Evolutionary conservation across 2,329 filamentous ascomycete species (phyloP).

Genomic region (Apiospora sp.): DNA sequence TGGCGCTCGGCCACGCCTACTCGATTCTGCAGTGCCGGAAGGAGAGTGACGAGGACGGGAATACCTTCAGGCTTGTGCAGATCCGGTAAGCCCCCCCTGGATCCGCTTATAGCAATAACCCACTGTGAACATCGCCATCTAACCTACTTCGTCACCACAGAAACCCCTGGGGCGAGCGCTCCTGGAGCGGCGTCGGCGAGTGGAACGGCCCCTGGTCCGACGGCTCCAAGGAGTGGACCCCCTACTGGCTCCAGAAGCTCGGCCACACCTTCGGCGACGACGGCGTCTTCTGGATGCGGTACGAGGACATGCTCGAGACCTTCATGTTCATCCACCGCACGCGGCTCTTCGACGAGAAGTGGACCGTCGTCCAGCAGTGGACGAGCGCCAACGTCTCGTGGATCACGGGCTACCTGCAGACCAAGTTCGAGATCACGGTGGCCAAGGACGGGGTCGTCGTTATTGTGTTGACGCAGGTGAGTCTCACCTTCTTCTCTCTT

Average conservation of each 20-base stretch:
- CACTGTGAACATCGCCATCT: too few species aligned
- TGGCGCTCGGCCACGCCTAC: conserved; percentile 58
- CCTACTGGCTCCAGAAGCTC: conserved; percentile 74
- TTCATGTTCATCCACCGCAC: conserved; percentile 55
- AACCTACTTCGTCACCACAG: conserved; percentile 42
- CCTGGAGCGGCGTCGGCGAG: conserved; percentile 54
- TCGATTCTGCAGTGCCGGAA: conserved; percentile 58
- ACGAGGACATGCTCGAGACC: conserved; percentile 52
- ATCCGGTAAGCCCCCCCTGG: conserved; percentile 47
- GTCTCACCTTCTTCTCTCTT: not conserved
- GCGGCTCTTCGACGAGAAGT: conserved; percentile 54
- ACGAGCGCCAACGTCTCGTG: conserved; percentile 52
- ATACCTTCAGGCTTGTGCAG: conserved; percentile 50
- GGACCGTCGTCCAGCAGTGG: conserved; percentile 56
- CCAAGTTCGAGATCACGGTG: conserved; percentile 53
- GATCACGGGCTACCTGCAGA: conserved; percentile 54
- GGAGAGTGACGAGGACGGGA: conserved; percentile 50
- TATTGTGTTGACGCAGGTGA: conserved; percentile 51
- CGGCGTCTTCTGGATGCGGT: conserved; percentile 61
- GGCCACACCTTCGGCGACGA: conserved; percentile 74
- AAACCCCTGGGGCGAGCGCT: conserved; percentile 74
- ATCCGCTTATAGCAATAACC: conserved; percentile 26
- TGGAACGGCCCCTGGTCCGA: conserved; percentile 80
- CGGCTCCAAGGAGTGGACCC: conserved; percentile 77
- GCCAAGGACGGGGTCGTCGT: conserved; percentile 51